A percentile compares a stretch with the other conserved stretches of the same genome.
Conservation (phyloP, 495 filamentous ascomycete genomes). For the Glonium stellatum region DNA sequence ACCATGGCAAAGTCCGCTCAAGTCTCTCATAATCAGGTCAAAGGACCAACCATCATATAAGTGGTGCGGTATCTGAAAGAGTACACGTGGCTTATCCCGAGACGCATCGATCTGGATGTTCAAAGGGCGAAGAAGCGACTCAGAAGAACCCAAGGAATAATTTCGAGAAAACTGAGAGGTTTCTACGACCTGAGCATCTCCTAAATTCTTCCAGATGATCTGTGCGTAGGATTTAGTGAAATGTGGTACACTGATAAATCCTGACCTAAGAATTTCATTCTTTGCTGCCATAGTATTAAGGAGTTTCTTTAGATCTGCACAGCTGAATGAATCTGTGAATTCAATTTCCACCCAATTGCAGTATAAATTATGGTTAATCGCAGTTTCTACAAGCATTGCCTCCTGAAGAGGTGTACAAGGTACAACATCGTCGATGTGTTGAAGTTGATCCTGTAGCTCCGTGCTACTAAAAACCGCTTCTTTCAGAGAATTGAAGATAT, state of each 20-base stretch:
- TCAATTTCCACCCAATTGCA: conserved; percentile 65
- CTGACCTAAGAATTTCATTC: conserved; percentile 64
- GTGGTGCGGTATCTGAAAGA: conserved; percentile 60
- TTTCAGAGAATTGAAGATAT: background rate
- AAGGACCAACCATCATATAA: conserved; percentile 82
- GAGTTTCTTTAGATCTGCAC: conserved; percentile 37
- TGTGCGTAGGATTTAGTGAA: conserved; percentile 47
- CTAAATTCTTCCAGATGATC: conserved; percentile 52
- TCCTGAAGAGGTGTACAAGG: conserved; percentile 63
- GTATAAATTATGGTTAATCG: conserved; percentile 49
- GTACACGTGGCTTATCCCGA: conserved; percentile 34
- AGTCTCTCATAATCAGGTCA: conserved; percentile 61
- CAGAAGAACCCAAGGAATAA: conserved; percentile 29
- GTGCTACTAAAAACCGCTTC: conserved; percentile 11
- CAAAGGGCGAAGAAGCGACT: conserved; percentile 51
- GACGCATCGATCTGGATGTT: conserved; percentile 44
- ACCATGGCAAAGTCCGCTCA: conserved; percentile 41
- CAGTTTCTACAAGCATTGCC: conserved; percentile 71
- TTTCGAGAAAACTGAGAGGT: conserved; percentile 32
- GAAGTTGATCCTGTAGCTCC: background rate
- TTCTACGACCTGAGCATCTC: conserved; percentile 39
- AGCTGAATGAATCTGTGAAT: conserved; percentile 12
- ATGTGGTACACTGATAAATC: conserved; percentile 50
- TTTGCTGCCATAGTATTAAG: conserved; percentile 43
- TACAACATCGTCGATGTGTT: conserved; percentile 45